These are phyloP conservation scores for Teunomyces tritomae DNA, from an alignment of 805 yeast genomes.

Conservation along the genomic window DNA sequence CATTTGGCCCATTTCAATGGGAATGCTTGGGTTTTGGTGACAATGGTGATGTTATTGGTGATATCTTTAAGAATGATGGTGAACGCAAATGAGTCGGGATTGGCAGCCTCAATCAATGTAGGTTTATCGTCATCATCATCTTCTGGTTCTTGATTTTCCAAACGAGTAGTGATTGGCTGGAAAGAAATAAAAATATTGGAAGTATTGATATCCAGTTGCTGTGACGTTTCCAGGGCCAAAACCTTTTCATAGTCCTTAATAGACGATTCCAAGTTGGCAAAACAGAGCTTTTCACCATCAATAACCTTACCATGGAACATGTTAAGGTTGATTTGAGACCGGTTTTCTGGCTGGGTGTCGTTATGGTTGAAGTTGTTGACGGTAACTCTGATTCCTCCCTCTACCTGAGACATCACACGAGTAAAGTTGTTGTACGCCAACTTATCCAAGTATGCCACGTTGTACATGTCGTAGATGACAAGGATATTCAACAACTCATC, in stretches of 20 bases:
- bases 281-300: conserved; percentile 85
- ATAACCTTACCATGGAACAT: conserved; percentile 71
- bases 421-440: conserved; percentile 55
- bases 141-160: conserved; percentile 15
- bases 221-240: conserved; percentile 11
- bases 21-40: conserved; percentile 83
- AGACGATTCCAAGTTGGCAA: conserved; percentile 82
- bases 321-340: conserved; percentile 48
- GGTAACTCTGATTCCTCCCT: conserved; percentile 67
- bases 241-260: conserved; percentile 43
- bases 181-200: conserved; percentile 73
- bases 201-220: conserved; percentile 26
- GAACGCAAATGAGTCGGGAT: conserved; percentile 65
- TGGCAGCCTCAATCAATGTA: conserved; percentile 44
- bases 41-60: conserved; percentile 69
- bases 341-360: conserved; percentile 14
- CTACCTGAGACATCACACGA: conserved; percentile 69
- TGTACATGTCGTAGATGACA: conserved; percentile 62
- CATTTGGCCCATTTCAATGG: conserved; percentile 92
- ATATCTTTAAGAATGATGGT: conserved; percentile 74
- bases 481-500: conserved; percentile 41
- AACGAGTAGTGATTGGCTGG: conserved; percentile 51
- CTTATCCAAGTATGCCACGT: conserved; percentile 47
- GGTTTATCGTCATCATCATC: conserved; percentile 23
- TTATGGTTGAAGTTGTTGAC: conserved; percentile 49